Base-by-base conservation (phyloP, 2,329 filamentous ascomycete genomes). In the Trichophyton rubrum region DNA sequence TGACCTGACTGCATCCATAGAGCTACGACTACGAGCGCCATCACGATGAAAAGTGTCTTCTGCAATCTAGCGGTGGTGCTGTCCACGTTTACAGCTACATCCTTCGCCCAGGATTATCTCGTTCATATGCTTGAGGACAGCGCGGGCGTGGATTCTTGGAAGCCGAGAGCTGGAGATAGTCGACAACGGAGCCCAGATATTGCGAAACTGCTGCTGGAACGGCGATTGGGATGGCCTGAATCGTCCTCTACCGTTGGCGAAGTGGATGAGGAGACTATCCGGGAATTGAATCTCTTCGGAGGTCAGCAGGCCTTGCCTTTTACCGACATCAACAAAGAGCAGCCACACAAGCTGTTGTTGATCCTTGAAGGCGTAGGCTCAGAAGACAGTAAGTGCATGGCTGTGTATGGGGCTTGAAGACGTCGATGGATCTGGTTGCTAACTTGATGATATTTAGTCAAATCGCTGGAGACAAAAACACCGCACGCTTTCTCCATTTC, bases 271-370 rank as follows among this genome's bases (percentile, higher is more conserved):
- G 73, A 73, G 41, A 79, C 81, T 7, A 72, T 88, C 43, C 74
- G 77, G 56, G 74, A 82, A 65, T 75, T 90, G 67, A 82, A 84
- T 67, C 74, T 74, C 57, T 87, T 83, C 70, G 85, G 84, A 63
- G 82, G 80, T 63, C 68, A 74, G 33, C 72, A 79, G 5, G 66
- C 73, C 59, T 70, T 77, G 20, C 73, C 88, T 38, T 84, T 88
- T 66, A 72, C 71, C 51, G 72, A 68, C 27, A 55, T 59, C 27
- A 59, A 60, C 17, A 58, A 60, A 33, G 65, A 69, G 8, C 53
- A 61, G 20, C 15, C 57, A 6, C 64, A 67, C 51, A 73, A 67
- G 60, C 68, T 72, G 33, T 66, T 76, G 57, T 64, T 77, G 17
- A 64, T 75, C 22, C 62, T 72, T 47, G 84, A 88, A 71, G 77